phyloP scores from a whole-genome alignment of 495 filamentous ascomycete genomes.

The Aspergillus nidulans region DNA sequence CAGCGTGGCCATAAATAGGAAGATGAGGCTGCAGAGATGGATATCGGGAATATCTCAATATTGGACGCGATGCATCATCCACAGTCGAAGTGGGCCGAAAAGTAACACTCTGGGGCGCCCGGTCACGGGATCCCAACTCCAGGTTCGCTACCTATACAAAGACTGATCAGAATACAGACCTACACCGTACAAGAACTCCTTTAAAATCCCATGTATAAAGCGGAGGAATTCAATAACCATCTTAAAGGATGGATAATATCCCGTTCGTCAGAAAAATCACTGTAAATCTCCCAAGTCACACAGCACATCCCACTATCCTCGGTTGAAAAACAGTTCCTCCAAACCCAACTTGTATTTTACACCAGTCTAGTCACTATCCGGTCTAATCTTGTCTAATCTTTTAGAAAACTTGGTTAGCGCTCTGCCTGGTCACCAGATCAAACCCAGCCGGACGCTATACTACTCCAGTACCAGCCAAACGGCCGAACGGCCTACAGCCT shows the following conservation, averaged over 20 bases:
- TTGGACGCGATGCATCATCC: too few relatives aligned
- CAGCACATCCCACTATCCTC: background rate
- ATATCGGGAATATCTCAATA: background rate
- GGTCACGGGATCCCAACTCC: background rate
- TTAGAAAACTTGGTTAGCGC: background rate
- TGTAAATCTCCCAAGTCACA: background rate
- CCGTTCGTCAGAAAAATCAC: background rate
- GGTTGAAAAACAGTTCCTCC: background rate
- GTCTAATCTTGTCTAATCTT: background rate
- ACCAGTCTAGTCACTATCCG: background rate
- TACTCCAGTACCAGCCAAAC: too few relatives aligned
- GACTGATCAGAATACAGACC: too few relatives aligned
- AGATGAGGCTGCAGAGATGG: conserved; percentile 3
- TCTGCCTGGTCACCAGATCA: conserved; percentile 3
- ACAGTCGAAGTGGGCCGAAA: too few relatives aligned
- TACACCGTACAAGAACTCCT: too few relatives aligned
- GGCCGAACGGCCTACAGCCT: too few relatives aligned
- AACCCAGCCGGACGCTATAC: background rate
- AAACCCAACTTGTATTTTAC: background rate
- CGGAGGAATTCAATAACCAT: too few relatives aligned
- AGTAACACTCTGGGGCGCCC: too few relatives aligned
- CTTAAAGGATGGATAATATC: background rate
- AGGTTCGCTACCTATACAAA: too few relatives aligned
- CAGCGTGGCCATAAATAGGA: background rate
- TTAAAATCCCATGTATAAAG: too few relatives aligned